Evolutionary conservation across 2,329 filamentous ascomycete genomes (phyloP).

Genomic region (Graphilbum sp.): DNA sequence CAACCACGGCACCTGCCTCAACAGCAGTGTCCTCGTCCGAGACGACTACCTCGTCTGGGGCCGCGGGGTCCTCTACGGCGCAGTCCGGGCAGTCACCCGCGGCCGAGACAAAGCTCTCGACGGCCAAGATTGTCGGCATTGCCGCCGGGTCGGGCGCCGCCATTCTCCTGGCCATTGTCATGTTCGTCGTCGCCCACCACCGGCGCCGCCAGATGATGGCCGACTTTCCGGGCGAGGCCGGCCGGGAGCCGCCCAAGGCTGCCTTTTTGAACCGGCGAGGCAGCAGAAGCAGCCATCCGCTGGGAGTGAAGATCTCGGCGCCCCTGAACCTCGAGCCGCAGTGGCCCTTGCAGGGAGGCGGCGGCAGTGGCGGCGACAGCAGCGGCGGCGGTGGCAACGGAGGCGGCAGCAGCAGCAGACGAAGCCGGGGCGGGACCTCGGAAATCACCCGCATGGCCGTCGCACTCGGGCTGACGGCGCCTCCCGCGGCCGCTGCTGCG

Average conservation of each 20-base stretch:
- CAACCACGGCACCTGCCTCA: no score
- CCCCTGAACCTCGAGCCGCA: conserved; percentile 18
- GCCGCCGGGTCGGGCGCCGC: neutral
- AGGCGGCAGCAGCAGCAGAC: no score
- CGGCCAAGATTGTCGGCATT: neutral
- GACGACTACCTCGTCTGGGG: no score
- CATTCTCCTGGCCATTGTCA: neutral
- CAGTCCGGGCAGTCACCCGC: no score
- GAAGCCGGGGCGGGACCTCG: conserved; percentile 1
- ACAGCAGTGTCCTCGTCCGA: no score
- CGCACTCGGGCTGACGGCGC: no score
- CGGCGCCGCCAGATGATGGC: neutral
- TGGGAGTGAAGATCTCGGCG: conserved; percentile 24
- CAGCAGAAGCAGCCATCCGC: no score
- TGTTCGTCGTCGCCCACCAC: neutral
- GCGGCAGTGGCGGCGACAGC: conserved; percentile 5
- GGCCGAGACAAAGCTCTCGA: no score
- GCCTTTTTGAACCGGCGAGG: no score
- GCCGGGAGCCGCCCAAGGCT: no score
- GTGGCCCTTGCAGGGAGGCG: neutral
- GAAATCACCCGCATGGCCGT: conserved; percentile 7
- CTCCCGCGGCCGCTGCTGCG: no score
- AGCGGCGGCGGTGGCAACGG: conserved; percentile 4
- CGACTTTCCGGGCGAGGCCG: neutral
- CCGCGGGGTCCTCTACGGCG: no score